Base-by-base conservation (phyloP, 352 stramenopile genomes). In the Phytopythium boreale region DNA sequence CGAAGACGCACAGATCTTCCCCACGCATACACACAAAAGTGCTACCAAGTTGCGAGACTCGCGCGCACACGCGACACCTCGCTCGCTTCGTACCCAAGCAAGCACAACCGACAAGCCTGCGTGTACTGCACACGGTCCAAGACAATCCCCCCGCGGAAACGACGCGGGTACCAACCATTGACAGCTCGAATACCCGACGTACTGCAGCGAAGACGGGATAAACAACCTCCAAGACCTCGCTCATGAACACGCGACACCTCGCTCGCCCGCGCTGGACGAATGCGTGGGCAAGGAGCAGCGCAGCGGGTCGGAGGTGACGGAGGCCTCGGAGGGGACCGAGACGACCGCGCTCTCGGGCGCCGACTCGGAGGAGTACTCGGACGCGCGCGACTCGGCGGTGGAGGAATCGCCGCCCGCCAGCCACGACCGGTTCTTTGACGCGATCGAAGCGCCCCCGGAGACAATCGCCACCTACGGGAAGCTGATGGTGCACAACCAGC, bases 351-450 rank as follows among this genome's bases (percentile, higher is more conserved):
- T 67, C 4, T 73, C 50, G 34, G 44, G 24, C 5, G 43, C 52
- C 11, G 70, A 76, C 14, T 74, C 66, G 2, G 70, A 76, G 27
- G 70, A 76, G 53, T 76, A 73, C 34, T 39, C 50, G 43, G 70
- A 76, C 52, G 70, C 66, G 27, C 27, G 67, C 44, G 66, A 70
- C n/a, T 41, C 66, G 49, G 50, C 46, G 5, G 37, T 63, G 37
- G 7, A 56, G 26, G 46, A n/a, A n/a, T n/a, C 69, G 12, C 65
- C 66, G 1, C 20, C 66, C 6, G 66, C 66, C 9, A 51, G 39
- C 7, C 15, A 52, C 7, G 43, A 67, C 6, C 62, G 64, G 19
- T 76, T 70, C 47, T 62, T 70, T 19, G 69, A 76, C 41, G 66
- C 66, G 15, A n/a, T 76, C 51, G 69, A 76, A 62, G 66, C 66